Percentiles rank a stretch among this genome's conserved stretches.
These are phyloP conservation scores for Prunus yedoensis DNA, from an alignment of 331 rosid species.

Conservation along the genomic window DNA sequence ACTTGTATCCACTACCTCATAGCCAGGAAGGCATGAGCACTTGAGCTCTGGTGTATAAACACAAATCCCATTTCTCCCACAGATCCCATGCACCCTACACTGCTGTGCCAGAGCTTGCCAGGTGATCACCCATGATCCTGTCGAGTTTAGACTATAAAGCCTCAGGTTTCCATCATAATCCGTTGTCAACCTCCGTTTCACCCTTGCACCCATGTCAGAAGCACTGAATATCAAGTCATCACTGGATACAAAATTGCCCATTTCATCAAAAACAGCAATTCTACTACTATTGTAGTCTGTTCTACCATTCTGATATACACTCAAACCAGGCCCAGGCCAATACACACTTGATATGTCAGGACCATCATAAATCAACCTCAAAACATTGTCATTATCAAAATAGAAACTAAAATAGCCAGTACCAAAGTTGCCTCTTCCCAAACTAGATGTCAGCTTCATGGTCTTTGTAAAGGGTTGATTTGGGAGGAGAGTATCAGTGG, in stretches of 20 bases:
- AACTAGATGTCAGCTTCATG: neutral
- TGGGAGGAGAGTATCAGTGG: constrained; percentile 29
- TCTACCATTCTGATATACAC: neutral
- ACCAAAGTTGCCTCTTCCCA: neutral
- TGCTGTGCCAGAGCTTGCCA: neutral
- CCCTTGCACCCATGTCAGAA: neutral
- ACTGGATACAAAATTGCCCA: neutral
- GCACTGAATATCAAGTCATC: neutral
- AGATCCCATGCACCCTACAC: constrained; percentile 3
- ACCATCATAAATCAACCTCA: neutral
- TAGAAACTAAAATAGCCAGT: neutral
- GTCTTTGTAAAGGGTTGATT: constrained; percentile 3
- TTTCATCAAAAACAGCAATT: constrained; percentile 3
- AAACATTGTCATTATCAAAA: constrained; percentile 5
- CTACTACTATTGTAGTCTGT: neutral
- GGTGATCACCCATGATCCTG: constrained; percentile 3
- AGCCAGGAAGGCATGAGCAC: constrained; percentile 12
- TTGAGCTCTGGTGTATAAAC: constrained; percentile 7
- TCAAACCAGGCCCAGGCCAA: neutral
- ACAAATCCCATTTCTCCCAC: constrained; percentile 14
- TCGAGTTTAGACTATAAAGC: neutral
- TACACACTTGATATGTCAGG: neutral
- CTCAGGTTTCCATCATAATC: constrained; percentile 14
- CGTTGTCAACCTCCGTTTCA: neutral
- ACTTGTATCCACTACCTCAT: neutral